Conservation (phyloP, 2,329 filamentous ascomycete species). For the Botryotinia globosa region DNA sequence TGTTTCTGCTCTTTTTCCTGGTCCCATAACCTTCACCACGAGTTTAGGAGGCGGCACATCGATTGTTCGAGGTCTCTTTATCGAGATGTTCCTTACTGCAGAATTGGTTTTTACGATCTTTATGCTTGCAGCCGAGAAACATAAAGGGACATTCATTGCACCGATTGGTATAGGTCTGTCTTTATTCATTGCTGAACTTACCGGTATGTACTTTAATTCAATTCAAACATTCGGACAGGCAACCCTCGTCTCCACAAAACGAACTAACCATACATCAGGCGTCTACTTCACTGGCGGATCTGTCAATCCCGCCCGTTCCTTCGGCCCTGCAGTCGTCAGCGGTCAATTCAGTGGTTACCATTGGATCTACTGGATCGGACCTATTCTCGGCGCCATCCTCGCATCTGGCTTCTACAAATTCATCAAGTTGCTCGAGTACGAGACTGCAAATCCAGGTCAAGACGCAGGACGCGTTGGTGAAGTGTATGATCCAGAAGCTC, state of each 20-base stretch:
- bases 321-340: constrained; percentile 47
- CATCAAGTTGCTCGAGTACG: constrained; percentile 51
- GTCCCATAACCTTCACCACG: constrained; percentile 48
- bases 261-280: constrained; percentile 31
- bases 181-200: constrained; percentile 47
- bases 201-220: constrained; percentile 36
- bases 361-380: constrained; percentile 52
- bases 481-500: neutral
- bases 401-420: constrained; percentile 50
- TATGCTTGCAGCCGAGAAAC: constrained; percentile 51
- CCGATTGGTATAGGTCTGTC: constrained; percentile 48
- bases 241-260: neutral
- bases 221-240: constrained; percentile 31
- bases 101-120: constrained; percentile 51
- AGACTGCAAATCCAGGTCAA: constrained; percentile 43
- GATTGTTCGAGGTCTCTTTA: constrained; percentile 46
- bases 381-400: constrained; percentile 48
- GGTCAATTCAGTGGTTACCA: constrained; percentile 44
- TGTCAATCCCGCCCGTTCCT: constrained; percentile 48
- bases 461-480: constrained; percentile 19
- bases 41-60: constrained; percentile 43
- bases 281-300: constrained; percentile 49
- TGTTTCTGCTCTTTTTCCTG: constrained; percentile 27
- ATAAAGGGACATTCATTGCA: constrained; percentile 47
- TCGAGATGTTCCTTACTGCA: constrained; percentile 49